phyloP scores from a whole-genome alignment of 1,284 basidiomycete species.

The Ceratorhiza oryzae-sativae region DNA sequence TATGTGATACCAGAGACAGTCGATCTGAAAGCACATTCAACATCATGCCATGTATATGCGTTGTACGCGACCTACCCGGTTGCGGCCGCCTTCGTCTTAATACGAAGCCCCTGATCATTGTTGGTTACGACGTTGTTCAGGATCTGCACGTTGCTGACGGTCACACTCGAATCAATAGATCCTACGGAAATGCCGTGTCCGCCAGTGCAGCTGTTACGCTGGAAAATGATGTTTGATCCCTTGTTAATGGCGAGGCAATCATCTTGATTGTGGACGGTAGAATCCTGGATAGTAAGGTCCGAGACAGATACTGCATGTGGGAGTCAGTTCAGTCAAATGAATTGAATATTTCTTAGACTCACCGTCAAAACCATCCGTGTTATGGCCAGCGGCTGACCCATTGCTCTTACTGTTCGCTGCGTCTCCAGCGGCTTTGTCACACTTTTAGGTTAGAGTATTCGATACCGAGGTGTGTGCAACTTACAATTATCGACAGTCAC shows the following conservation, averaged over 20 bases:
- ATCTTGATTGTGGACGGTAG: conserved; percentile 44
- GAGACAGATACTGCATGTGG: conserved; percentile 18
- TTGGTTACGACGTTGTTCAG: conserved; percentile 39
- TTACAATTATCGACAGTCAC: conserved; percentile 40
- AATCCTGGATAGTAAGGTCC: conserved; percentile 34
- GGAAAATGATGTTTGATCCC: conserved; percentile 41
- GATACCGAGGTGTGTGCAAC: neutral
- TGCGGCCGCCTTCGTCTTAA: conserved; percentile 39
- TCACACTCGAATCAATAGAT: conserved; percentile 35
- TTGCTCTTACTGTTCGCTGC: conserved; percentile 23
- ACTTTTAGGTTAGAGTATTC: neutral
- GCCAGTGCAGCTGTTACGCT: conserved; percentile 2
- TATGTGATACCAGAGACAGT: conserved; percentile 39
- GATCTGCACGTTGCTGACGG: conserved; percentile 38
- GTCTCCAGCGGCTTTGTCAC: conserved; percentile 25
- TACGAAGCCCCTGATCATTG: conserved; percentile 40
- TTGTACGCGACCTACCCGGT: conserved; percentile 14
- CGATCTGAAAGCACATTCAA: neutral
- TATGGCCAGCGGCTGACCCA: conserved; percentile 31
- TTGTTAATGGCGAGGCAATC: conserved; percentile 46
- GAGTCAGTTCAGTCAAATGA: neutral
- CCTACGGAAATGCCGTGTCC: conserved; percentile 42
- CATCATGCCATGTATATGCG: neutral
- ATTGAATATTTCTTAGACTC: neutral
- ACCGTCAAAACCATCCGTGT: conserved; percentile 39